Percentiles rank a stretch among this genome's conserved stretches.
Evolutionary conservation across 1,139 yeast genomes (phyloP).

Genomic region (Arxiozyma slooffiae): DNA sequence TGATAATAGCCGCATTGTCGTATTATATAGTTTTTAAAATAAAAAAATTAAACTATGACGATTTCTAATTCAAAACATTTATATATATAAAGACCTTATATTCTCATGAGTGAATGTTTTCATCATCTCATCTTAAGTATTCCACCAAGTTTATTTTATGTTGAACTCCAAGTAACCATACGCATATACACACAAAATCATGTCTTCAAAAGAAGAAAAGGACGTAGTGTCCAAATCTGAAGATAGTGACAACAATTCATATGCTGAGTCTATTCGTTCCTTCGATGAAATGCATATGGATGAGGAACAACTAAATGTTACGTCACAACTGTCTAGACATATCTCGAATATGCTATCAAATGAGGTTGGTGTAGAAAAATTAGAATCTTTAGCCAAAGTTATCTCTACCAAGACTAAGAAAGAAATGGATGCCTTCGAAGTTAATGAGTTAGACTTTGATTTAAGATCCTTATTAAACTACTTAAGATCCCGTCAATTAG

Average conservation of each 20-base stretch:
- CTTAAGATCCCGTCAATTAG: conserved; percentile 29
- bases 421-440: conserved; percentile 32
- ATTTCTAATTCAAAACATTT: neutral
- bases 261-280: conserved; percentile 15
- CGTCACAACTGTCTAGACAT: conserved; percentile 27
- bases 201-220: conserved; percentile 13
- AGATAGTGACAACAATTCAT: conserved; percentile 10
- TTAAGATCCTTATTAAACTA: conserved; percentile 34
- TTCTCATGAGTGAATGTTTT: no score
- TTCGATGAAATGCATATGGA: conserved; percentile 16
- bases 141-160: neutral
- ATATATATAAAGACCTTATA: neutral
- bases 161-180: neutral
- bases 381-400: conserved; percentile 36
- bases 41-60: no score
- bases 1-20: neutral
- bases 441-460: conserved; percentile 36
- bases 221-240: conserved; percentile 11
- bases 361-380: conserved; percentile 31
- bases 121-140: no score
- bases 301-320: conserved; percentile 21
- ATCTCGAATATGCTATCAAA: conserved; percentile 26
- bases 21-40: neutral
- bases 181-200: conserved; percentile 1
- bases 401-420: conserved; percentile 35